phyloP scores from a whole-genome alignment of 73 alveolate species.

The Uronychia binucleata region DNA sequence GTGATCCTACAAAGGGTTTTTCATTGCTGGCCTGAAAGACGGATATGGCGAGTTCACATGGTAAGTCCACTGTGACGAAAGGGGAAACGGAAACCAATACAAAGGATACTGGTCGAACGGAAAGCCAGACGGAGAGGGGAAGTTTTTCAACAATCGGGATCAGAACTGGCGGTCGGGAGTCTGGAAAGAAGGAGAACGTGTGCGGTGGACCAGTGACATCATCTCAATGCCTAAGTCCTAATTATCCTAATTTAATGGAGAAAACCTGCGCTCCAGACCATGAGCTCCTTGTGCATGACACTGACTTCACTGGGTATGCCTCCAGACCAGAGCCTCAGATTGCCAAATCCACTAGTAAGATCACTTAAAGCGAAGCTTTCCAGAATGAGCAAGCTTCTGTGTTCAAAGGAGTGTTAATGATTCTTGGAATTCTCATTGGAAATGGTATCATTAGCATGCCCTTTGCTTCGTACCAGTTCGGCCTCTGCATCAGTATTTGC shows the following conservation, averaged over 20 bases:
- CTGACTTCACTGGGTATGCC: neutral
- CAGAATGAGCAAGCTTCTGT: neutral
- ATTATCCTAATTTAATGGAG: neutral
- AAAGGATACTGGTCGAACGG: conserved; percentile 69
- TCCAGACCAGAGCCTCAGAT: neutral
- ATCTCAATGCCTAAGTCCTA: neutral
- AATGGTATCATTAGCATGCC: conserved; percentile 24
- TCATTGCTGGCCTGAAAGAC: neutral
- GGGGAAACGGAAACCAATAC: conserved; percentile 72
- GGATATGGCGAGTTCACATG: conserved; percentile 29
- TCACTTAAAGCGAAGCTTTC: neutral
- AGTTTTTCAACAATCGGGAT: neutral
- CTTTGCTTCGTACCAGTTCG: neutral
- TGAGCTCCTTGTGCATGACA: neutral
- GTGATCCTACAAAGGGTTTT: neutral
- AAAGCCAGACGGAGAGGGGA: neutral
- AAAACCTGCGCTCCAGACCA: neutral
- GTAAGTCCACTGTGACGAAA: conserved; percentile 55
- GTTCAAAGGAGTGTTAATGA: conserved; percentile 14
- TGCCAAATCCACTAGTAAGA: neutral
- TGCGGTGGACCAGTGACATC: conserved; percentile 1
- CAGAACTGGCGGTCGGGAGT: neutral
- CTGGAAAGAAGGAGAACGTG: neutral
- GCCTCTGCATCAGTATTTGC: neutral
- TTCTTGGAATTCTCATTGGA: conserved; percentile 2